A percentile compares a stretch with the other conserved stretches of the same genome.
These are phyloP conservation scores for Penicillium roqueforti DNA, from an alignment of 495 filamentous ascomycete species.

Conservation along the genomic window DNA sequence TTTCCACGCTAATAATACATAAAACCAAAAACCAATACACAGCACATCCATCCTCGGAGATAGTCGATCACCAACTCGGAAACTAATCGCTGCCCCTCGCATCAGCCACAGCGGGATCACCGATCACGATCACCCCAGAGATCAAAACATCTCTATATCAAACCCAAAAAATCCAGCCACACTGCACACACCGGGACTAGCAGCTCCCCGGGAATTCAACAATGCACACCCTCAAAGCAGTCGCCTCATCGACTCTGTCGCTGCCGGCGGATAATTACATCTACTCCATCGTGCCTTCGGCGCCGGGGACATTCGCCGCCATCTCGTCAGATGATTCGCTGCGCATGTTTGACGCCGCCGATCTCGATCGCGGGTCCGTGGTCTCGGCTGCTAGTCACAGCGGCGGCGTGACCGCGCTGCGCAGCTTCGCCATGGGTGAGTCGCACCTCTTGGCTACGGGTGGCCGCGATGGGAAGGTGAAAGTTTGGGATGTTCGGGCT, in stretches of 20 bases:
- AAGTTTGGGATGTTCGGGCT: constrained; percentile 44
- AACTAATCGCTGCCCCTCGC: background rate
- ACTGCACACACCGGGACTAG: background rate
- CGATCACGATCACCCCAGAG: background rate
- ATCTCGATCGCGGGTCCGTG: constrained; percentile 34
- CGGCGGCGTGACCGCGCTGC: constrained; percentile 44
- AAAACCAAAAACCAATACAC: background rate
- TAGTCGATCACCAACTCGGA: too few species aligned
- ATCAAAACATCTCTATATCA: background rate
- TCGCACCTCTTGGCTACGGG: constrained; percentile 38
- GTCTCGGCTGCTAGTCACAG: constrained; percentile 35
- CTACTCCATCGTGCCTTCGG: constrained; percentile 42
- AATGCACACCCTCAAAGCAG: constrained; percentile 40
- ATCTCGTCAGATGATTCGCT: constrained; percentile 57
- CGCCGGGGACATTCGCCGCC: constrained; percentile 38
- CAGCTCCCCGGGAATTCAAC: background rate
- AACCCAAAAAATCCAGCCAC: background rate
- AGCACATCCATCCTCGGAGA: too few species aligned
- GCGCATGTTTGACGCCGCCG: constrained; percentile 42
- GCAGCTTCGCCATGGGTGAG: constrained; percentile 28
- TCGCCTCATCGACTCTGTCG: constrained; percentile 41
- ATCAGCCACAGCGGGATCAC: constrained; percentile 7
- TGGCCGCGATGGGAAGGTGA: constrained; percentile 47
- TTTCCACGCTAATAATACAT: too few species aligned
- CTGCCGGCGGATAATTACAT: constrained; percentile 49